A percentile compares a stretch with the other conserved stretches of the same genome.
Evolutionary conservation across 2,329 filamentous ascomycete species (phyloP).

Genomic region (Parascedosporium putredinis): DNA sequence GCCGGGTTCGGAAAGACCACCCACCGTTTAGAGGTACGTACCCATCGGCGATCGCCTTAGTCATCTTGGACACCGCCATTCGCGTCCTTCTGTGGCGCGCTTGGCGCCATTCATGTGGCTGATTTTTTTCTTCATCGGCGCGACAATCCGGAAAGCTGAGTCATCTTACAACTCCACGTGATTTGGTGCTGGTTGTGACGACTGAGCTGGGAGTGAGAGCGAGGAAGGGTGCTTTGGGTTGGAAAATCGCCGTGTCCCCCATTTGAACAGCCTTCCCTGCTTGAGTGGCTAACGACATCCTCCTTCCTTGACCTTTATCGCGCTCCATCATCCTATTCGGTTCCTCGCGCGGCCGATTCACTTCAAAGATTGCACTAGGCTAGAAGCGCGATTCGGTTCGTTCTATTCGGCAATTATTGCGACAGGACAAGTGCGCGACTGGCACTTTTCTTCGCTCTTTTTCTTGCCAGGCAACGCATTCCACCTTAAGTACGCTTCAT

Average conservation of each 20-base stretch:
- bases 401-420: neutral
- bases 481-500: no score
- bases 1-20: neutral
- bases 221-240: no score
- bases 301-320: neutral
- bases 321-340: neutral
- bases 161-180: neutral
- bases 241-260: constrained; percentile 2
- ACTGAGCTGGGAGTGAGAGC: neutral
- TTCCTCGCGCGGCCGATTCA: neutral
- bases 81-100: no score
- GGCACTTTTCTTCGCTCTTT: no score
- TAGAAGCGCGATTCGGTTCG: neutral
- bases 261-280: neutral
- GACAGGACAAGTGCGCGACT: neutral
- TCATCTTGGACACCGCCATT: no score
- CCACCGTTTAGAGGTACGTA: neutral
- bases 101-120: neutral
- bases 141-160: no score
- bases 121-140: no score
- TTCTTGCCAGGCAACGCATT: no score
- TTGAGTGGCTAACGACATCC: neutral
- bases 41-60: no score
- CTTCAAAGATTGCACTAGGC: neutral
- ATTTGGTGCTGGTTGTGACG: neutral